phyloP scores from a whole-genome alignment of 345 rosid species.

The Salix koriyanagi region DNA sequence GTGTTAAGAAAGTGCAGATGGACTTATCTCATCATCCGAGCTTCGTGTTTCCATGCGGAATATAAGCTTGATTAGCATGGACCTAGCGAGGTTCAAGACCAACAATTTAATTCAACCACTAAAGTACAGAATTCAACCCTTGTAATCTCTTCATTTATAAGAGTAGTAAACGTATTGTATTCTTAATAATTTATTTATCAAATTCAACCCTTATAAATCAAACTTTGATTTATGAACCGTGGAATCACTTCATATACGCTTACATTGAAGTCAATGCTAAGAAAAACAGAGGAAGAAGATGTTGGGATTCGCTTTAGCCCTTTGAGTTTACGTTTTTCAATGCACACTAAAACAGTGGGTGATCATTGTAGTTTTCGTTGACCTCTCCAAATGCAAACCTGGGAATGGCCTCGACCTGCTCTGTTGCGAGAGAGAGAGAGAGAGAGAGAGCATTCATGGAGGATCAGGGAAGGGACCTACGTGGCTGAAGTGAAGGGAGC shows the following conservation, averaged over 20 bases:
- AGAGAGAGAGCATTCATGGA: conserved; percentile 19
- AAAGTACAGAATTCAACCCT: neutral
- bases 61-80: neutral
- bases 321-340: conserved; percentile 7
- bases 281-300: too few relatives aligned
- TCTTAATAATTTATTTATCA: neutral
- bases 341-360: neutral
- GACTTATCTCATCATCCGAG: neutral
- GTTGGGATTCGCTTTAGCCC: neutral
- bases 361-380: conserved; percentile 28
- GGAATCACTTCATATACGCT: too few relatives aligned
- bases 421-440: conserved; percentile 8
- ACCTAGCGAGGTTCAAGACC: neutral
- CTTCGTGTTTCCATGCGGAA: neutral
- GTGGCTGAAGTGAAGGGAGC: conserved; percentile 28
- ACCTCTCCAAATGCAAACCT: conserved; percentile 6
- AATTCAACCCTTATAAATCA: neutral
- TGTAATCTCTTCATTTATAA: too few relatives aligned
- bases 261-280: too few relatives aligned
- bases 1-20: neutral
- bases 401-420: neutral
- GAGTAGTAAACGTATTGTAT: too few relatives aligned
- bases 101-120: neutral
- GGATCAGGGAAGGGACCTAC: conserved; percentile 30
- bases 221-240: neutral